Evolutionary conservation across 2,329 filamentous ascomycete genomes (phyloP).

Genomic region (Colletotrichum falcatum): DNA sequence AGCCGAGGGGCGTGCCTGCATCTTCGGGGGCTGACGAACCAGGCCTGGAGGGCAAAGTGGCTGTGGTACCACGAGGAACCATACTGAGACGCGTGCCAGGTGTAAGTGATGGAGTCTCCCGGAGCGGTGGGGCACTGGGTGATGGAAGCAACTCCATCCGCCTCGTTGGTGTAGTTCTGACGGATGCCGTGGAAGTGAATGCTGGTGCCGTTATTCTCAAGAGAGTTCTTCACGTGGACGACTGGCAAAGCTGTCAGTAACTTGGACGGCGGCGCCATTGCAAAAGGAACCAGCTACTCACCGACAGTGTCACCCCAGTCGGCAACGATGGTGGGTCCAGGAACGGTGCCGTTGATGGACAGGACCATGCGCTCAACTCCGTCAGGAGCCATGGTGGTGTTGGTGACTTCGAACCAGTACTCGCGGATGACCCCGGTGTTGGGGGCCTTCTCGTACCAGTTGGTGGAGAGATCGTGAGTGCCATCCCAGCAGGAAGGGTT

Average conservation of each 20-base stretch:
- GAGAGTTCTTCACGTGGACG: too few relatives aligned
- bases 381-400: slow-evolving; percentile 58
- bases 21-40: too few relatives aligned
- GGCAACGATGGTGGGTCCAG: slow-evolving; percentile 69
- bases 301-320: slow-evolving; percentile 57
- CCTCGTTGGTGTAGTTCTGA: too few relatives aligned
- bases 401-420: slow-evolving; percentile 58
- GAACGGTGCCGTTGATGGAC: slow-evolving; percentile 68
- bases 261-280: slow-evolving; percentile 11
- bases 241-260: slow-evolving; percentile 42
- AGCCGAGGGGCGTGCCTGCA: too few relatives aligned
- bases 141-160: too few relatives aligned
- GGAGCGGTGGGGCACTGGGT: too few relatives aligned
- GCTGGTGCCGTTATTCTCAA: too few relatives aligned
- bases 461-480: slow-evolving; percentile 34
- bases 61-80: too few relatives aligned
- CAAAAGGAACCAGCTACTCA: slow-evolving; percentile 34
- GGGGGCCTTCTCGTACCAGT: slow-evolving; percentile 47
- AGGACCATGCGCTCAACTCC: slow-evolving; percentile 55
- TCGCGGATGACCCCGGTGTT: slow-evolving; percentile 64
- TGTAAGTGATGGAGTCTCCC: too few relatives aligned
- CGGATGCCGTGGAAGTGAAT: too few relatives aligned
- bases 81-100: too few relatives aligned
- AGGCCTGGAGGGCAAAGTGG: too few relatives aligned
- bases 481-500: slow-evolving; percentile 40